A percentile compares a stretch with the other conserved stretches of the same genome.
Conservation (phyloP, 768 basidiomycete species). For the Pholiota conissans region DNA sequence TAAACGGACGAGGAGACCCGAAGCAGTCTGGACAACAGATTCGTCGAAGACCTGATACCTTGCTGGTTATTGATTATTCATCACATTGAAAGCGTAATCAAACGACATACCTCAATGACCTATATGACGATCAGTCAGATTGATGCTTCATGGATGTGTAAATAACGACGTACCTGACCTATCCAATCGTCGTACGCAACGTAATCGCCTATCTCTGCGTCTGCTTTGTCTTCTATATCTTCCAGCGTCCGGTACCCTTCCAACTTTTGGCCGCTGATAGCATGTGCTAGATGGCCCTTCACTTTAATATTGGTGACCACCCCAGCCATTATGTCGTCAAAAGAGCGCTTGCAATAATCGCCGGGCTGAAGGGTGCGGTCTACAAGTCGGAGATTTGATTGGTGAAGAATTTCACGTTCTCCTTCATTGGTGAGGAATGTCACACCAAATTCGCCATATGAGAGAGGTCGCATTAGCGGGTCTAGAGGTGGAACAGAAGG, state of each 20-base stretch:
- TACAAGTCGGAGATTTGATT: conserved; percentile 66
- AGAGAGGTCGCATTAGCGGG: conserved; percentile 73
- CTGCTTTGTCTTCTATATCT: conserved; percentile 56
- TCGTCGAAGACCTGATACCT: conserved; percentile 75
- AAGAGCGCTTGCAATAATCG: conserved; percentile 78
- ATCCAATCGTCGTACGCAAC: conserved; percentile 86
- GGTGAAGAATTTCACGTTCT: conserved; percentile 69
- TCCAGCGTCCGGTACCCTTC: conserved; percentile 62
- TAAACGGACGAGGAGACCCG: conserved; percentile 63
- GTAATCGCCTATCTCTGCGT: conserved; percentile 78
- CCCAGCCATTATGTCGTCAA: conserved; percentile 75
- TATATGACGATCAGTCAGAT: conserved; percentile 1
- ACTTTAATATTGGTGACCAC: conserved; percentile 67
- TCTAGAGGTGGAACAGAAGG: conserved; percentile 45
- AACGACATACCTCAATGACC: conserved; percentile 12
- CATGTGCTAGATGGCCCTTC: conserved; percentile 72
- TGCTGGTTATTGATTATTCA: neutral
- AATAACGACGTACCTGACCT: conserved; percentile 66
- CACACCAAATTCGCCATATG: conserved; percentile 81
- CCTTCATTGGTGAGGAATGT: conserved; percentile 54
- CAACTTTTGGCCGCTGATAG: conserved; percentile 60
- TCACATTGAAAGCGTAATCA: neutral
- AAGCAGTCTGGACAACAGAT: conserved; percentile 68
- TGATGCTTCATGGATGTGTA: neutral
- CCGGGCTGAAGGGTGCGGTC: conserved; percentile 79